Evolutionary conservation across 495 filamentous ascomycete genomes (phyloP), one percentile per base, ranked within the genome.

Genomic region (Penicillium canariense): DNA sequence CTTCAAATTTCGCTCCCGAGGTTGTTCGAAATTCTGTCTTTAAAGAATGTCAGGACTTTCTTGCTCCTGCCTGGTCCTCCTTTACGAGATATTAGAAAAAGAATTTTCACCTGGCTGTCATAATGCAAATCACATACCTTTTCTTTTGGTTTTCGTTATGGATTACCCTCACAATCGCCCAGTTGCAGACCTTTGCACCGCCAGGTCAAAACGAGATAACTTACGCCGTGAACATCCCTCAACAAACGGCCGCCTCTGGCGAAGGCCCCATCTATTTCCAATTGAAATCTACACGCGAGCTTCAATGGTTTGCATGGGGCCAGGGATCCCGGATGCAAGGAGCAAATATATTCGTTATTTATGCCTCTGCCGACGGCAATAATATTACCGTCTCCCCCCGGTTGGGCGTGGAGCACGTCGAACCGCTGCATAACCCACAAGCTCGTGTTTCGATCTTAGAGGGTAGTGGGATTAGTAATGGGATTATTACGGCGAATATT

Each of bases 281-380:
- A 55, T 76, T 90, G 30, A 71, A 67, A 20, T 85, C 85, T 2
- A 85, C 86, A 0, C 69, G 72, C 2, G 67, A 71, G 2, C 76
- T 81, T 58, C 66, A 77, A 63, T 90, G 87, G 87, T 79, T 86
- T 18, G 84, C 76, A 2, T 70, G 87, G 9, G 87, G 87, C 7
- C 84, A 85, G 34, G 87, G 87, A 6, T 52, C 52, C 0, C 57
- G 54, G 34, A 90, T 90, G 87, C 59, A 67, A 6, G 82, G 79
- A 20, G 72, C 87, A 20, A 83, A 83, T 59, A 85, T 91, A 17
- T 89, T 89, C 58, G 60, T 90, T 26, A 77, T 88, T 56, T 90
- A 88, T 64, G 66, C 82, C 30, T 81, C 83, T 8, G 59, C 57
- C 7, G 59, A 62, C 5, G 58, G 59, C 18, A 84, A 86, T 55